phyloP scores from a whole-genome alignment of 257 asterid species.

The Solanum arcanum region DNA sequence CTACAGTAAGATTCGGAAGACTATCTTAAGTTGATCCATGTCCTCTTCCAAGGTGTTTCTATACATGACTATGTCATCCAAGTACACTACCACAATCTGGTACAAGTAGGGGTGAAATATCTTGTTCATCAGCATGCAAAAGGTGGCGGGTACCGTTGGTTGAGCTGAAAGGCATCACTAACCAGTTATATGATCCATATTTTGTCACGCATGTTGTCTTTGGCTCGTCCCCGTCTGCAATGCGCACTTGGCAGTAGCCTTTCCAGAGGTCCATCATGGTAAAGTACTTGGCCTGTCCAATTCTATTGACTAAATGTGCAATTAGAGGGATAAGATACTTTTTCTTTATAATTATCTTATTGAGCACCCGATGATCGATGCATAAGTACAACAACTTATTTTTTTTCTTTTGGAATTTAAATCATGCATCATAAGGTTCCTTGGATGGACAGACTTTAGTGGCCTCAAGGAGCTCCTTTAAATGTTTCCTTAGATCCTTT shows the following conservation, averaged over 20 bases:
- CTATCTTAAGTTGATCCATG: neutral
- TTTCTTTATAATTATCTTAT: too few relatives aligned
- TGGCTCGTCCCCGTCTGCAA: neutral
- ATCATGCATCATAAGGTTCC: accelerated
- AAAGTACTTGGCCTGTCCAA: too few relatives aligned
- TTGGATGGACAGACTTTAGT: too few relatives aligned
- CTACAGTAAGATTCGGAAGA: neutral
- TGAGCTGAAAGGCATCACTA: neutral
- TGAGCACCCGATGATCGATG: too few relatives aligned
- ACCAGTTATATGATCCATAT: neutral
- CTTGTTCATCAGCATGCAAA: too few relatives aligned
- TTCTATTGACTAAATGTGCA: too few relatives aligned
- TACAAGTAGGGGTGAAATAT: neutral
- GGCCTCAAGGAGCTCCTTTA: neutral
- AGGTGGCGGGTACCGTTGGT: accelerated
- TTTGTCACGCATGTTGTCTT: neutral
- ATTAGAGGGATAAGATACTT: too few relatives aligned
- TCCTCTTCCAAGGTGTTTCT: neutral
- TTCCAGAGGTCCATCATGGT: too few relatives aligned
- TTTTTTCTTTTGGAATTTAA: too few relatives aligned
- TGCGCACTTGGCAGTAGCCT: neutral
- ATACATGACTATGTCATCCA: neutral
- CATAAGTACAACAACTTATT: too few relatives aligned
- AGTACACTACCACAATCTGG: too few relatives aligned
- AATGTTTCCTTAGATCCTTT: too few relatives aligned